These are phyloP conservation scores for Conticribra guillardii DNA, from an alignment of 108 stramenopile genomes.

Conservation along the genomic window DNA sequence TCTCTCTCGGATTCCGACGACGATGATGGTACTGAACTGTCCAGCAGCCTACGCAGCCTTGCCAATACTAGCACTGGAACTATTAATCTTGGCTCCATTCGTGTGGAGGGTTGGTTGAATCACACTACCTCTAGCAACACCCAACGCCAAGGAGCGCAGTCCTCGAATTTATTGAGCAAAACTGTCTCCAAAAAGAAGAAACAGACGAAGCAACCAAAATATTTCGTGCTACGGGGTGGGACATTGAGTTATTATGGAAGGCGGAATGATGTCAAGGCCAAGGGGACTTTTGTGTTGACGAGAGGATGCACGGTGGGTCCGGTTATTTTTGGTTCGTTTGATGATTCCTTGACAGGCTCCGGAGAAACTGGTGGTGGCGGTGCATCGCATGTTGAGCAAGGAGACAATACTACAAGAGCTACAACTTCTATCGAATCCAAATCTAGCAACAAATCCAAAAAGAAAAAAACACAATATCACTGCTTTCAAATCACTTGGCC, in stretches of 20 bases:
- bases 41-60: constrained; percentile 5
- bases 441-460: constrained; percentile 30
- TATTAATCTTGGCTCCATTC: constrained; percentile 10
- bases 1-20: not conserved
- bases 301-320: constrained; percentile 44
- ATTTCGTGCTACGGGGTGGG: constrained; percentile 45
- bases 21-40: constrained; percentile 32
- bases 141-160: no score
- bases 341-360: constrained; percentile 5
- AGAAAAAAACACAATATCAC: constrained; percentile 43
- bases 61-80: constrained; percentile 7
- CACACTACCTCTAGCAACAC: constrained; percentile 23
- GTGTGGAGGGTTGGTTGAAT: constrained; percentile 46
- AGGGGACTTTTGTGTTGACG: constrained; percentile 50
- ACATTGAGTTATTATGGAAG: constrained; percentile 47
- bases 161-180: constrained; percentile 18
- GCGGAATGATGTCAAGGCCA: constrained; percentile 48
- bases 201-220: constrained; percentile 25
- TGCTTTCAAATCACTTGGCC: constrained; percentile 47
- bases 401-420: not conserved
- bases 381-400: no score
- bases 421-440: not conserved
- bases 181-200: constrained; percentile 28
- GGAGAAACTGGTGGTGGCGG: no score
- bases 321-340: constrained; percentile 36